Conservation (phyloP, 2,329 filamentous ascomycete genomes). For the Aurifilum marmelostoma region DNA sequence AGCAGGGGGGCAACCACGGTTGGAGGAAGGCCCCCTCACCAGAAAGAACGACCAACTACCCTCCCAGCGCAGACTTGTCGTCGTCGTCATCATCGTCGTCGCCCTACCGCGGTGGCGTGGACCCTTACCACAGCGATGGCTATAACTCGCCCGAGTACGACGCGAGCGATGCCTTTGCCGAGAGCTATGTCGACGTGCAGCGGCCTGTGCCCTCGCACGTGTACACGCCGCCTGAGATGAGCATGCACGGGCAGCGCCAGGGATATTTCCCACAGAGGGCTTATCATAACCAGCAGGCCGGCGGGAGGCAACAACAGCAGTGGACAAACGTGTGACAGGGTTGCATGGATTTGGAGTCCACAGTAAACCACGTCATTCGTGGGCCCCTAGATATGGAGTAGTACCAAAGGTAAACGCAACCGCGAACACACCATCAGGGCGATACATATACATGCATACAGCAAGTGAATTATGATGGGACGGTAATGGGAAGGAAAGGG, state of each 20-base stretch:
- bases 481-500: not conserved
- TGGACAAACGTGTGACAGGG: slow-evolving; percentile 10
- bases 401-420: no score
- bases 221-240: not conserved
- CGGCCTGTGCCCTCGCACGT: slow-evolving; percentile 11
- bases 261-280: slow-evolving; percentile 12
- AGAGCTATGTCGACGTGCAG: not conserved
- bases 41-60: not conserved
- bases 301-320: not conserved
- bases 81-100: not conserved
- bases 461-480: not conserved
- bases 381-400: no score
- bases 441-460: not conserved
- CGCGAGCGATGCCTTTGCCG: not conserved
- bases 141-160: not conserved
- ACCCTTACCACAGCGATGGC: not conserved
- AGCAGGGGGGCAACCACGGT: not conserved
- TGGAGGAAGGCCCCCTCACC: not conserved
- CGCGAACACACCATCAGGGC: no score
- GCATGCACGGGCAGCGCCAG: not conserved
- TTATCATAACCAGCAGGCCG: not conserved
- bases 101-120: not conserved
- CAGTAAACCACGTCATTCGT: no score
- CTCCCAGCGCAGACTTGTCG: not conserved
- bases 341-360: no score